Base-by-base conservation (phyloP, 2,329 filamentous ascomycete species). In the Aspergillus calidoustus region DNA sequence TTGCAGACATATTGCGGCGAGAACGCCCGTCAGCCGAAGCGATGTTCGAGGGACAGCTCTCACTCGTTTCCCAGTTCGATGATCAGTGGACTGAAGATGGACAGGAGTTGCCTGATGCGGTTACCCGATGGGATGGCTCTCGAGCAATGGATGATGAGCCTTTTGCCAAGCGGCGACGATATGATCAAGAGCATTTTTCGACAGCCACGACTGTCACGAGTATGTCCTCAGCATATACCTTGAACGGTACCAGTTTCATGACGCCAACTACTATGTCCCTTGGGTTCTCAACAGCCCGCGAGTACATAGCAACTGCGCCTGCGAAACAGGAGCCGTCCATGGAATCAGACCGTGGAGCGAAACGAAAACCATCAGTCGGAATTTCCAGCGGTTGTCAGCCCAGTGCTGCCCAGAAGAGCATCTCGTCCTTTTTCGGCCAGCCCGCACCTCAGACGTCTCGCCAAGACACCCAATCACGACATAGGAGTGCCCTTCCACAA, bases 1-100 rank as follows among this genome's bases (percentile, higher is more conserved):
- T 95, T 7, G 89, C 90, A 4, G 87, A 83, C 53, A 94, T 96
- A 19, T 79, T 97, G 4, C 78, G 84, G 7, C 84, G 91, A 60
- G 75, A 81, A 1, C 83, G 86, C 41, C 90, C 91, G 9, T 76
- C 82, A 1, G 79, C 85, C 54, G 76, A 82, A 52, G 75, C 79
- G 31, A 83, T 92, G 50, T 83, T 84, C 55, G 81, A 83, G 61
- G 72, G 75, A 51, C 71, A 81, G 64, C 64, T 70, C 41, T 67
- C 68, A 11, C 66, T 75, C 15, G 59, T 82, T 89, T 76, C 84
- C 84, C 60, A 82, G 79, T 48, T 79, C 68, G 92, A 95, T 72
- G 85, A 91, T 64, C 72, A 84, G 11, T 92, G 88, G 77, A 89
- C 91, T 0, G 69, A 86, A 3, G 87, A 89, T 52, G 90, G 89